Evolutionary conservation across 2,329 filamentous ascomycete genomes (phyloP).

Genomic region (Endoconidiophora polonica): DNA sequence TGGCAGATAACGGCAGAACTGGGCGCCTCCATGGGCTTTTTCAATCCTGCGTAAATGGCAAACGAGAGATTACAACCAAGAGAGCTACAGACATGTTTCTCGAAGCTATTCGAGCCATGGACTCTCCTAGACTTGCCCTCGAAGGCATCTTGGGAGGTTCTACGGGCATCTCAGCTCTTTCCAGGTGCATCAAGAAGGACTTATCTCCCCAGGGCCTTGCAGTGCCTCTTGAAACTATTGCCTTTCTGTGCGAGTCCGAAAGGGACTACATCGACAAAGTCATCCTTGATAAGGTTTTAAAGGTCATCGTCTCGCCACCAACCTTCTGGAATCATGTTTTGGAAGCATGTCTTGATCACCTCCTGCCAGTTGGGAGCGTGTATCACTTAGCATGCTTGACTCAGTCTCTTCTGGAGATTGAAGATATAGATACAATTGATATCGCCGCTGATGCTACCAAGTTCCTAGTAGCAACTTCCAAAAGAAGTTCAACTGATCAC

Average conservation of each 20-base stretch:
- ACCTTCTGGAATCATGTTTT: constrained; percentile 5
- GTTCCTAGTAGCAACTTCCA: too few relatives aligned
- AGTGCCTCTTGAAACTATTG: background rate
- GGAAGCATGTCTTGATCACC: background rate
- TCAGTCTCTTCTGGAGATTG: background rate
- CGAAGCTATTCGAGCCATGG: background rate
- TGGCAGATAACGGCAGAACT: too few relatives aligned
- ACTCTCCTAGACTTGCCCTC: background rate
- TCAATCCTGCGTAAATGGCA: background rate
- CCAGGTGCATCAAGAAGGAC: background rate
- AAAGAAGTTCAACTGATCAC: background rate
- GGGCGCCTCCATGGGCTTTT: background rate
- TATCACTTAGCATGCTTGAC: background rate
- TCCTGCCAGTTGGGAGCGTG: background rate
- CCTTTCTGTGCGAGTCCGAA: background rate
- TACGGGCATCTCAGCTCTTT: background rate
- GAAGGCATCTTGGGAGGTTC: background rate
- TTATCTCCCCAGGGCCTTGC: background rate
- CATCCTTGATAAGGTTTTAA: background rate
- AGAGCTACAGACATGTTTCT: background rate
- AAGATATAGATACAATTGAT: background rate
- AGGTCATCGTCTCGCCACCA: background rate
- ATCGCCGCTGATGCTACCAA: background rate
- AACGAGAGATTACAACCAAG: background rate
- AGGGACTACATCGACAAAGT: background rate